Base-by-base conservation (phyloP, 2,329 filamentous ascomycete species). In the Elsinoe fawcettii region DNA sequence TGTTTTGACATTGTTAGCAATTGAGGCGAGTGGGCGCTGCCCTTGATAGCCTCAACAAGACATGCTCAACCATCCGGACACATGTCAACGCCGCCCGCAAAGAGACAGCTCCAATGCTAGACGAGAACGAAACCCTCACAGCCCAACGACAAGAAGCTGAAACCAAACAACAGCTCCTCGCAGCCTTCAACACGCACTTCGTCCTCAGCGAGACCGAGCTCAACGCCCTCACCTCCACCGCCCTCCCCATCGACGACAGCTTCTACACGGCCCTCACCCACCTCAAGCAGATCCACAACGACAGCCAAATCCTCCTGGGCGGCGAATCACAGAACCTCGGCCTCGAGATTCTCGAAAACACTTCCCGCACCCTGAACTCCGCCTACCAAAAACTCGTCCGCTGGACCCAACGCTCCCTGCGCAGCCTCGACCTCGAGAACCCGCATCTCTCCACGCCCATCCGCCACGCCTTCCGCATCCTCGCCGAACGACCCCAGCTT, bases 341-440 rank as follows among this genome's bases (percentile, higher is more conserved):
- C 0, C 76, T 95, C 3, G 91, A 97, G 65, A 81, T 97, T 51
- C 91, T 97, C 79, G 92, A 96, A 61, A 84, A 92, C 69, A 92
- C 86, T 57, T 91, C 90, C 0, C 90, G 89, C 59, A 84, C 89
- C 60, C 79, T 99, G 51, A 93, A 96, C 66, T 80, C 85, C 14
- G 92, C 89, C 4, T 99, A 93, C 65, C 92, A 99, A 68, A 99
- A 96, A 69, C 80, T 99, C 2, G 96, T 95, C 72, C 85, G 89
- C 65, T 99, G 92, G 92, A 85, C 95, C 18, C 91, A 96, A 69
- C 85, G 87, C 59, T 90, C 96, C 65, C 95, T 99, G 73, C 95
- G 91, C 70, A 86, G 85, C 0, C 74, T 97, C 53, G 95, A 97
- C 68, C 80, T 97, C 7, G 93, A 99, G 67, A 96, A 95, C 63